These are phyloP conservation scores for Stropharia rugosoannulata DNA, from an alignment of 768 basidiomycete species.

Conservation along the genomic window DNA sequence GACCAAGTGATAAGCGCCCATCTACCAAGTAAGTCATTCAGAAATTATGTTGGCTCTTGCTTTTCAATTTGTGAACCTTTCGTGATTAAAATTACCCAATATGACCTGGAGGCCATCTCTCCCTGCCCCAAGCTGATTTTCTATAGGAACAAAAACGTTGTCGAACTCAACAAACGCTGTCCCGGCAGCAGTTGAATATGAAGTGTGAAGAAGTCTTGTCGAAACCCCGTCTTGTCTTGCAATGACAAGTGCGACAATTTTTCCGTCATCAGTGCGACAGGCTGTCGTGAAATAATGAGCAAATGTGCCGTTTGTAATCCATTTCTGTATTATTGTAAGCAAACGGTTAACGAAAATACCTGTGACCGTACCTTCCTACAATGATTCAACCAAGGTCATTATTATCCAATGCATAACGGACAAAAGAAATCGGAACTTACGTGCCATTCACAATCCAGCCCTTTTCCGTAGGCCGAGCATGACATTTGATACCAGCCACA, in stretches of 20 bases:
- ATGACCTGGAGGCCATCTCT: conserved; percentile 41
- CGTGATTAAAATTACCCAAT: conserved; percentile 85
- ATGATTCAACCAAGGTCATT: not conserved
- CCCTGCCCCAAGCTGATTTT: conserved; percentile 69
- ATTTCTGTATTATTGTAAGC: conserved; percentile 41
- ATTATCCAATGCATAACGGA: not conserved
- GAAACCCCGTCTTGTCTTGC: conserved; percentile 52
- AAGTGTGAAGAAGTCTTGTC: conserved; percentile 80
- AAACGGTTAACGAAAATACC: not conserved
- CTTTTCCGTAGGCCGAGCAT: conserved; percentile 67
- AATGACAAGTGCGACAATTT: conserved; percentile 24
- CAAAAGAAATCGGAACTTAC: conserved; percentile 32
- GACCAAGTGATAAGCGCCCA: conserved; percentile 70
- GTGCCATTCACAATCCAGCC: conserved; percentile 82
- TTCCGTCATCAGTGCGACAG: conserved; percentile 52
- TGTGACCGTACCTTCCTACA: no score
- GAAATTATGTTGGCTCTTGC: not conserved
- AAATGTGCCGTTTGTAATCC: conserved; percentile 80
- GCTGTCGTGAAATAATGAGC: conserved; percentile 69
- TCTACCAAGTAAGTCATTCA: conserved; percentile 28
- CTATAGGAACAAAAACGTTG: conserved; percentile 81
- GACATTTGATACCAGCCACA: conserved; percentile 69
- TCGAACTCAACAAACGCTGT: conserved; percentile 85
- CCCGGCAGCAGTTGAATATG: conserved; percentile 81
- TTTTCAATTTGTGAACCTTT: conserved; percentile 53